Evolutionary conservation across 139 green algal genomes (phyloP).

Genomic region (Chlorella sp.): DNA sequence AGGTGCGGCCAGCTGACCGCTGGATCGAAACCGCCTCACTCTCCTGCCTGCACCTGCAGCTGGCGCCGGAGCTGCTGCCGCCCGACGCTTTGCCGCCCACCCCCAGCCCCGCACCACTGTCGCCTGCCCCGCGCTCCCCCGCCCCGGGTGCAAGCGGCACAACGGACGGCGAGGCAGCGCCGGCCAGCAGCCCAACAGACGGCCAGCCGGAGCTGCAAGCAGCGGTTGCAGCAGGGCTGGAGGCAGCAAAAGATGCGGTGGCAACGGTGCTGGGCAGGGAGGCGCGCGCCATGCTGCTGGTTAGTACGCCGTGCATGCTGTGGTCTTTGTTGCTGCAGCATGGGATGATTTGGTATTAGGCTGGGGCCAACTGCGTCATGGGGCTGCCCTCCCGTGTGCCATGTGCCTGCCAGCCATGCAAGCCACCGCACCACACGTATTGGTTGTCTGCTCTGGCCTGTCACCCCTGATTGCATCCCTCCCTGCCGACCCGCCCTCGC

Average conservation of each 20-base stretch:
- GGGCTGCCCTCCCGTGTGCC: no score
- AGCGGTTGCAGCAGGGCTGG: slow-evolving; percentile 10
- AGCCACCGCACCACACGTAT: no score
- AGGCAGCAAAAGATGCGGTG: not conserved
- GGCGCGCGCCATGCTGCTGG: slow-evolving; percentile 17
- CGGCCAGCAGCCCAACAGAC: not conserved
- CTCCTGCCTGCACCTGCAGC: not conserved
- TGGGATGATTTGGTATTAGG: no score
- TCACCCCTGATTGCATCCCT: no score
- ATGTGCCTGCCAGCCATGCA: no score
- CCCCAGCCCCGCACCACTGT: not conserved
- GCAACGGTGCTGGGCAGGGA: slow-evolving; percentile 16
- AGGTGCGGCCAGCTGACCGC: no score
- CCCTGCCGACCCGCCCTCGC: not conserved
- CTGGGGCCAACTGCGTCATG: no score
- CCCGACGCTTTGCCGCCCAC: not conserved
- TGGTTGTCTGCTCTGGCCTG: no score
- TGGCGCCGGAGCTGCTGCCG: slow-evolving; percentile 21
- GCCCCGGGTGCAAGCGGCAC: no score
- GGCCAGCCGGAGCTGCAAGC: slow-evolving; percentile 22
- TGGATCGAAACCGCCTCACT: not conserved
- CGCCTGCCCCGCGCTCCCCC: not conserved
- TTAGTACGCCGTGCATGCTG: no score
- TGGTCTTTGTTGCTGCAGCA: no score
- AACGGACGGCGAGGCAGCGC: not conserved